Evolutionary conservation across 2,329 filamentous ascomycete species (phyloP).

Genomic region (Grosmannia huntii): DNA sequence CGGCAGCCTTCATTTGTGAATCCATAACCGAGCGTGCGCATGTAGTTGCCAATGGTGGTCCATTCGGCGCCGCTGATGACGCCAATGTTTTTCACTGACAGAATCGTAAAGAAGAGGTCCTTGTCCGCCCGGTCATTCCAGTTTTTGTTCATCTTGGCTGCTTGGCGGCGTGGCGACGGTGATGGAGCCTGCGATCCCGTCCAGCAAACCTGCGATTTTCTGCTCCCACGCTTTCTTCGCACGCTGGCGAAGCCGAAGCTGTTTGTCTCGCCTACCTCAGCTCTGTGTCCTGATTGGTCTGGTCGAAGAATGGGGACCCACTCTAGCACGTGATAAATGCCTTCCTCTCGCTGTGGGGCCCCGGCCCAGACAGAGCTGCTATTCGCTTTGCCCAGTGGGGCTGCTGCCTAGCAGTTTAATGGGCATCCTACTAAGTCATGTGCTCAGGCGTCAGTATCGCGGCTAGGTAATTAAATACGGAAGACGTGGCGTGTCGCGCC

Average conservation of each 20-base stretch:
- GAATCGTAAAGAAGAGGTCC: slow-evolving; percentile 50
- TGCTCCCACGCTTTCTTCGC: not conserved
- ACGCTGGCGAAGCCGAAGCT: not conserved
- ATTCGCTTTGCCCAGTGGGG: not conserved
- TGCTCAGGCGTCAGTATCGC: slow-evolving; percentile 17
- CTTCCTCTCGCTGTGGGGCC: not conserved
- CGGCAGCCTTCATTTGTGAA: slow-evolving; percentile 53
- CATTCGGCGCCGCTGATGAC: slow-evolving; percentile 51
- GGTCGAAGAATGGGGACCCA: not conserved
- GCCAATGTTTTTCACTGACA: slow-evolving; percentile 50
- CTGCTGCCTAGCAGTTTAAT: slow-evolving; percentile 2
- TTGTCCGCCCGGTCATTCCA: slow-evolving; percentile 50
- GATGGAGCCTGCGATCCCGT: not conserved
- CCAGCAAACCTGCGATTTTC: not conserved
- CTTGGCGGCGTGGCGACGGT: not conserved
- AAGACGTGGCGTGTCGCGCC: slow-evolving; percentile 1
- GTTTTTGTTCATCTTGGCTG: slow-evolving; percentile 38
- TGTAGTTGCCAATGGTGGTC: slow-evolving; percentile 48
- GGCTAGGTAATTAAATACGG: slow-evolving; percentile 1
- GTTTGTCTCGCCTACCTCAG: not conserved
- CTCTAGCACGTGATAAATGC: not conserved
- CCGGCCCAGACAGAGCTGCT: not conserved
- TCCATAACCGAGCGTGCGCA: slow-evolving; percentile 45
- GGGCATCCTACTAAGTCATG: slow-evolving; percentile 10
- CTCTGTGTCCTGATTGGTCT: not conserved